Evolutionary conservation across 164 flowering plant species (phyloP).

Genomic region (Liquidambar formosana): DNA sequence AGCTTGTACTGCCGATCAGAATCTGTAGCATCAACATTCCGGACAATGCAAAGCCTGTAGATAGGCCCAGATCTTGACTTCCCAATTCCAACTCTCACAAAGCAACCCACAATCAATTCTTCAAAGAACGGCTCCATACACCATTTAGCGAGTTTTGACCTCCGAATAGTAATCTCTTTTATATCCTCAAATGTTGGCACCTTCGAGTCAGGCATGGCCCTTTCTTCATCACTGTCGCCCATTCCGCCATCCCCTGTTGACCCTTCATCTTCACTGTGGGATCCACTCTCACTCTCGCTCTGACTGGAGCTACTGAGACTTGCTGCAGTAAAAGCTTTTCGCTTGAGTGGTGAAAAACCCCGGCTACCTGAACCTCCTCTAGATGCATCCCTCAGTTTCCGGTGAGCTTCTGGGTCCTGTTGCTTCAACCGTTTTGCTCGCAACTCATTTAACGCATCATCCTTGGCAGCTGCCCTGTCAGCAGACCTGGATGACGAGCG

Average conservation of each 20-base stretch:
- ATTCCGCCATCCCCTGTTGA: constrained; percentile 67
- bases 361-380: constrained; percentile 41
- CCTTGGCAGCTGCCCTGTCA: constrained; percentile 69
- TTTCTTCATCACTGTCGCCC: constrained; percentile 79
- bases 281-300: constrained; percentile 71
- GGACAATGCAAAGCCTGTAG: constrained; percentile 82
- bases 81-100: constrained; percentile 95
- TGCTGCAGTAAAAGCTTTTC: constrained; percentile 37
- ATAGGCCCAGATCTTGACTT: constrained; percentile 64
- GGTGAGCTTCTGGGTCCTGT: constrained; percentile 65
- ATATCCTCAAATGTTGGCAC: constrained; percentile 66
- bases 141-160: constrained; percentile 92
- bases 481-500: constrained; percentile 71
- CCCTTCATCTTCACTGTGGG: constrained; percentile 75
- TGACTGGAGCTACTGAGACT: constrained; percentile 68
- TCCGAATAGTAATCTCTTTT: constrained; percentile 75
- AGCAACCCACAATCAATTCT: constrained; percentile 89
- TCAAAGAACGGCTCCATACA: constrained; percentile 97
- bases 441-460: constrained; percentile 84
- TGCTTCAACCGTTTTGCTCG: constrained; percentile 77
- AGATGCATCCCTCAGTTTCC: constrained; percentile 54
- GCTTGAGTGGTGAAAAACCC: constrained; percentile 51
- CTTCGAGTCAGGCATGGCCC: constrained; percentile 32
- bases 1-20: constrained; percentile 74
- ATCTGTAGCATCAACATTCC: constrained; percentile 86